These are phyloP conservation scores for Colletotrichum sp. DNA, from an alignment of 2,329 filamentous ascomycete genomes.

Conservation along the genomic window DNA sequence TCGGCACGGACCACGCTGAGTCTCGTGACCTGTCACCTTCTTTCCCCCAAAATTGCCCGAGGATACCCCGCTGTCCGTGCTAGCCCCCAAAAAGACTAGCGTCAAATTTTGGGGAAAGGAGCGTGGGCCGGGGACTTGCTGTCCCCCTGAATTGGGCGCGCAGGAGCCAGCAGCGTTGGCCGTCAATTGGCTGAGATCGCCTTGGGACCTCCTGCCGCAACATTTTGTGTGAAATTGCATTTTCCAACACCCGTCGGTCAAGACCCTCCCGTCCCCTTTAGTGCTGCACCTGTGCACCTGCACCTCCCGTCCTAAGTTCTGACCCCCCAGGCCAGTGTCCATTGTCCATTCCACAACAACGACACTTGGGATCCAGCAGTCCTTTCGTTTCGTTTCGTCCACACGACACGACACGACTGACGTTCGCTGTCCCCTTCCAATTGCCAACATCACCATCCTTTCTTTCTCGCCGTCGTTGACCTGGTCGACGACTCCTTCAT, in stretches of 20 bases:
- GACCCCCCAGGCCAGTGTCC: not conserved
- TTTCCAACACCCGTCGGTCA: slow-evolving; percentile 28
- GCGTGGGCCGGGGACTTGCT: slow-evolving; percentile 17
- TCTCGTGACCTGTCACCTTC: slow-evolving; percentile 21
- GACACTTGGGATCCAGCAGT: slow-evolving; percentile 20
- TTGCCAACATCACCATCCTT: not conserved
- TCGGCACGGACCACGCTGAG: slow-evolving; percentile 3
- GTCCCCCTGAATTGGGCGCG: slow-evolving; percentile 26
- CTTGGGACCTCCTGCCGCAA: slow-evolving; percentile 31
- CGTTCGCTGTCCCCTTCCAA: slow-evolving; percentile 12
- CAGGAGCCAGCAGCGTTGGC: slow-evolving; percentile 8
- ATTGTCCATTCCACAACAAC: slow-evolving; percentile 18
- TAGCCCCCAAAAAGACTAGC: not conserved
- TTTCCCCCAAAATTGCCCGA: slow-evolving; percentile 14
- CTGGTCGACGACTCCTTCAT: not conserved
- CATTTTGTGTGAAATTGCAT: slow-evolving; percentile 45
- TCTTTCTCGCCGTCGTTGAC: slow-evolving; percentile 14
- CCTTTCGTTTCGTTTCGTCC: slow-evolving; percentile 16
- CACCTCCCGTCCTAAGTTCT: slow-evolving; percentile 12
- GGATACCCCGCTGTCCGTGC: slow-evolving; percentile 1
- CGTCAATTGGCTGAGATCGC: slow-evolving; percentile 23
- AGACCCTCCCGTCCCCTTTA: slow-evolving; percentile 26
- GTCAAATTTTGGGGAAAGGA: slow-evolving; percentile 17
- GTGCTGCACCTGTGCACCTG: not conserved
- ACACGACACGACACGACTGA: slow-evolving; percentile 11